These are phyloP conservation scores for Baudoinia panamericana DNA, from an alignment of 495 filamentous ascomycete genomes.

Conservation along the genomic window DNA sequence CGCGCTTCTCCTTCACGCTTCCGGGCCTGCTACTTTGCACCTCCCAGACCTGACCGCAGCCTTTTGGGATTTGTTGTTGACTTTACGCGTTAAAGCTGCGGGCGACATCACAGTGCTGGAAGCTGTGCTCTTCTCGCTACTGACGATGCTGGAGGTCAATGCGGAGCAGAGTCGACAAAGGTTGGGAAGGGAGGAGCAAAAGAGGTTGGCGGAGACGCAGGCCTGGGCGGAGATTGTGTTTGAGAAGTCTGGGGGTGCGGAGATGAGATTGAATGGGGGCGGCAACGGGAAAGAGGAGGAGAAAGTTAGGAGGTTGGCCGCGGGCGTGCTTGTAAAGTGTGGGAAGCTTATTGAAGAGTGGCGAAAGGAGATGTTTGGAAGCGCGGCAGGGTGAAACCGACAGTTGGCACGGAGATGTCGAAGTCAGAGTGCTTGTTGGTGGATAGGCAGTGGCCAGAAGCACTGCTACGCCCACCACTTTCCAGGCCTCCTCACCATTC, in stretches of 20 bases:
- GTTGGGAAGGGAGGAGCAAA: slow-evolving; percentile 35
- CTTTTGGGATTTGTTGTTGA: slow-evolving; percentile 53
- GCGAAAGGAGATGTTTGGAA: slow-evolving; percentile 50
- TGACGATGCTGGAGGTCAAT: slow-evolving; percentile 79
- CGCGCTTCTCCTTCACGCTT: slow-evolving; percentile 49
- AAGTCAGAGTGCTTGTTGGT: no score
- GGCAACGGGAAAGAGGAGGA: slow-evolving; percentile 39
- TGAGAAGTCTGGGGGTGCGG: slow-evolving; percentile 39
- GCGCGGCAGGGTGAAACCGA: slow-evolving; percentile 18
- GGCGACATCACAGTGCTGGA: slow-evolving; percentile 52
- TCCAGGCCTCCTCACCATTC: no score
- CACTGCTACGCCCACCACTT: no score
- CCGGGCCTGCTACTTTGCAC: slow-evolving; percentile 46
- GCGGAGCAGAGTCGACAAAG: slow-evolving; percentile 30
- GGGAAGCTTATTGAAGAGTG: slow-evolving; percentile 73
- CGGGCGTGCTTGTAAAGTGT: slow-evolving; percentile 66
- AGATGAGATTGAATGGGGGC: slow-evolving; percentile 19
- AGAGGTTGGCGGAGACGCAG: slow-evolving; percentile 45
- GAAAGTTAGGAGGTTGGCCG: slow-evolving; percentile 57
- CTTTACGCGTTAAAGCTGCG: slow-evolving; percentile 27
- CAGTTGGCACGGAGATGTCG: no score
- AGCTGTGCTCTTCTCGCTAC: slow-evolving; percentile 62
- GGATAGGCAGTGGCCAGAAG: no score
- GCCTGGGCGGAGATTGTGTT: slow-evolving; percentile 64
- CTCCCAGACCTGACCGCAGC: slow-evolving; percentile 58